Evolutionary conservation across 2,329 filamentous ascomycete genomes (phyloP), one percentile per base, ranked within the genome.

Genomic region (Trichoderma koningii): DNA sequence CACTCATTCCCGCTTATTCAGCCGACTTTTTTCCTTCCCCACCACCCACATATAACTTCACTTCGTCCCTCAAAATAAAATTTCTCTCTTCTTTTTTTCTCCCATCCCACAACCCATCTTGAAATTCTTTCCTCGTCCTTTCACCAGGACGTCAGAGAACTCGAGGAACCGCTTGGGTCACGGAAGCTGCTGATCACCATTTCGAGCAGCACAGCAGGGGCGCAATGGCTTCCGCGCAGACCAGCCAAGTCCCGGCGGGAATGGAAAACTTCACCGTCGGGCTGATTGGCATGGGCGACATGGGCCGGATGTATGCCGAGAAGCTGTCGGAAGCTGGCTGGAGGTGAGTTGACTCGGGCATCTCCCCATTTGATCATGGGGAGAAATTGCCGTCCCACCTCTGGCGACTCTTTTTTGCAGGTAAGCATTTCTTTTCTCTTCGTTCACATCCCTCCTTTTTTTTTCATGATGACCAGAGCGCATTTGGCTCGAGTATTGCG

Each of bases 401-500:
- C 53, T 38, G 19, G 48, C 30, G 26, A 34, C 9, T 53, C 28
- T 47, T 45, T 47, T 45, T 56, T 56, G 66, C 61, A 66, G 67
- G 62, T 66, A 66, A 66, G 65, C 61, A 41, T 53, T 3, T 2
- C 17, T 60, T 45, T 56, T 38, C 45, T 65, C 67, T 63, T 38
- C 65, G 26, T 51, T 55, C 66, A 67, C 65, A 64, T 63, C 66
- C 72, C 65, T 63, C 66, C 72, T 78, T 41, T 6, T 69, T 73
- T 64, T 66, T 73, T 77, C 76, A 93, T 96, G 94, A 98, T 98
- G 94, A 98, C 94, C 92, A 94, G 94, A 98, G 94, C 93, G 94
- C 94, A 98, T 98, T 98, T 98, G 94, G 94, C 94, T 98, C 92
- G 94, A 98, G 94, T 85, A 96, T 93, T 87, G 87, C 82, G 79